Evolutionary conservation across 2,329 filamentous ascomycete species (phyloP), one percentile per base, ranked within the genome.

Genomic region (Arthrobotrys iridis): DNA sequence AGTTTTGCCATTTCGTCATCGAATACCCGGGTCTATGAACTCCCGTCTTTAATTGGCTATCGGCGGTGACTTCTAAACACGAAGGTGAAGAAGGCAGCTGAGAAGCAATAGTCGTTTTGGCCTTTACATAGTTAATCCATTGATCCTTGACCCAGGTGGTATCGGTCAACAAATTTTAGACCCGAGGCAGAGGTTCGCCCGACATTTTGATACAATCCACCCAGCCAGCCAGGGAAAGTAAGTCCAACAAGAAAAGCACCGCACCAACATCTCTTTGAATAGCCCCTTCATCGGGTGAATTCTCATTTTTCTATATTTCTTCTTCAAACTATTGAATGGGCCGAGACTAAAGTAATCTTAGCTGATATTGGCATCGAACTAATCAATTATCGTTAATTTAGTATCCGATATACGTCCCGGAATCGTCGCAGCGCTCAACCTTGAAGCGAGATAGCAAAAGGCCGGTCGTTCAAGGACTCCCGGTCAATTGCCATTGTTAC

Each of bases 231-330:
- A 67, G 63, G 63, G 63, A 67, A 68, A 75, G 71, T 57, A 75
- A 75, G 71, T 75, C 71, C 71, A 75, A 75, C 71, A 75, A 68
- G 71, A 68, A n/a, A 68, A 68, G 62, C 70, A 67, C 70, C 62
- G 57, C 70, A 74, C 70, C 62, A 74, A 74, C 55, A 67, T 62
- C 35, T 30, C 59, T 57, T 60, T 41, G 66, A 64, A 71, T 58
- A 62, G 26, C 70, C 62, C 37, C 70, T 74, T 22, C 45, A 55
- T 74, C 35, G 62, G 62, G 70, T 46, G 62, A 60, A 74, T 67
- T 62, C 33, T 22, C 70, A 64, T 20, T 35, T 52, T 73, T 37
- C 40, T 22, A 37, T 26, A 22, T 43, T 62, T 60, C 28, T 18
- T 28, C 30, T 60, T 74, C 41, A 26, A 50, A 43, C 43, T 48